A percentile compares a stretch with the other conserved stretches of the same genome.
Evolutionary conservation across 164 flowering plant genomes (phyloP).

Genomic region (Annona squamosa): DNA sequence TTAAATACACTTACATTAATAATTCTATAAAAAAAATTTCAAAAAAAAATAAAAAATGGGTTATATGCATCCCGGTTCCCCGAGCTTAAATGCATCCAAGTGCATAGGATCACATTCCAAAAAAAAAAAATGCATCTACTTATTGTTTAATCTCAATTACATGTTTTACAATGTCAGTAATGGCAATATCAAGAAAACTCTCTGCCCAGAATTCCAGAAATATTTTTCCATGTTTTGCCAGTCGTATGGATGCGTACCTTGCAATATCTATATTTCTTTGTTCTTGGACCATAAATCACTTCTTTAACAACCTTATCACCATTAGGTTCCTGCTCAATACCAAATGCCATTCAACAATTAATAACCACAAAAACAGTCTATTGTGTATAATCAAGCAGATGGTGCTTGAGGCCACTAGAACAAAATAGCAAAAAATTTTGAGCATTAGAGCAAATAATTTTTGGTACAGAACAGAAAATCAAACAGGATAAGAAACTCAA

Average conservation of each 20-base stretch:
- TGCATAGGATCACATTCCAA: no score
- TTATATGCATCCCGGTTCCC: no score
- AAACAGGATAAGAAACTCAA: no score
- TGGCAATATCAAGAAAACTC: neutral
- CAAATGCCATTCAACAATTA: neutral
- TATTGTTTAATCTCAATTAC: neutral
- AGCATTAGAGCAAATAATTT: no score
- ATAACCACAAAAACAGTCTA: no score
- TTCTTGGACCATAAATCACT: constrained; percentile 70
- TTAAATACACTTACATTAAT: no score
- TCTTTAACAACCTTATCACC: constrained; percentile 72
- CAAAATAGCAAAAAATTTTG: no score
- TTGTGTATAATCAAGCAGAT: no score
- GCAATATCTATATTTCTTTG: constrained; percentile 65
- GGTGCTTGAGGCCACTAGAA: no score
- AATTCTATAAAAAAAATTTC: no score
- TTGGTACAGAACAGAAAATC: no score
- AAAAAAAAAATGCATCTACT: neutral
- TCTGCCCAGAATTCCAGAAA: neutral
- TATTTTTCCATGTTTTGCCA: neutral
- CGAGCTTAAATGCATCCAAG: no score
- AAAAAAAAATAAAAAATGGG: neutral
- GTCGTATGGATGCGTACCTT: constrained; percentile 38
- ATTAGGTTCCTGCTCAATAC: constrained; percentile 56
- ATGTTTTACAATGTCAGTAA: neutral